phyloP scores from a whole-genome alignment of 2,329 filamentous ascomycete genomes.

The Rhynchosporium graminicola region DNA sequence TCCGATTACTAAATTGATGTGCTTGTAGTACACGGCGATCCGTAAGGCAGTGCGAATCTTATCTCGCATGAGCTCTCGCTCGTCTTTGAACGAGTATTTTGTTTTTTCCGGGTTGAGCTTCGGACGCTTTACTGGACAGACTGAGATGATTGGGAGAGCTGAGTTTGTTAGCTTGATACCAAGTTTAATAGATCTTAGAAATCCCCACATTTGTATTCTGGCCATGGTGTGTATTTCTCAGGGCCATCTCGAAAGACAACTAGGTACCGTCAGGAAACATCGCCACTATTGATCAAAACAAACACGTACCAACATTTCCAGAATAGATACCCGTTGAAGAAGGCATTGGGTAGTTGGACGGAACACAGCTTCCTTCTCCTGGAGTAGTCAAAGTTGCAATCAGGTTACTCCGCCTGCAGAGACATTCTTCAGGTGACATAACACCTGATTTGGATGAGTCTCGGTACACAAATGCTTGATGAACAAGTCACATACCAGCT shows the following conservation, averaged over 20 bases:
- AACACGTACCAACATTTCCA: conserved; percentile 59
- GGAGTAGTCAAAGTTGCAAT: conserved; percentile 67
- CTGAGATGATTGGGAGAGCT: conserved; percentile 70
- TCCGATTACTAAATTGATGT: conserved; percentile 59
- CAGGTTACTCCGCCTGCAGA: conserved; percentile 74
- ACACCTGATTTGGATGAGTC: conserved; percentile 45
- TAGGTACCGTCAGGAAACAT: conserved; percentile 30
- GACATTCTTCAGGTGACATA: conserved; percentile 68
- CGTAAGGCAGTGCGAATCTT: conserved; percentile 72
- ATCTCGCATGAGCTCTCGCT: conserved; percentile 70
- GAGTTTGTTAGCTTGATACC: conserved; percentile 23
- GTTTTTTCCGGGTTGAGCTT: conserved; percentile 68
- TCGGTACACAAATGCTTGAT: neutral
- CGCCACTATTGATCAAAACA: neutral
- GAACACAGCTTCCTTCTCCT: conserved; percentile 49
- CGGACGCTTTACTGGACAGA: conserved; percentile 70
- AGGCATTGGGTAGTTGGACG: conserved; percentile 69
- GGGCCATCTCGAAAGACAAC: conserved; percentile 71
- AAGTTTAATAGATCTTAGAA: neutral
- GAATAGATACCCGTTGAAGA: conserved; percentile 70
- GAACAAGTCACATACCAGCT: conserved; percentile 46
- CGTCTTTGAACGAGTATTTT: conserved; percentile 70
- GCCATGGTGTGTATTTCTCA: conserved; percentile 61
- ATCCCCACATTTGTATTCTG: conserved; percentile 47
- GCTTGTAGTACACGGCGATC: conserved; percentile 64